These are phyloP conservation scores for Kodamaea alishanica DNA, from an alignment of 1,139 yeast genomes.

Conservation along the genomic window DNA sequence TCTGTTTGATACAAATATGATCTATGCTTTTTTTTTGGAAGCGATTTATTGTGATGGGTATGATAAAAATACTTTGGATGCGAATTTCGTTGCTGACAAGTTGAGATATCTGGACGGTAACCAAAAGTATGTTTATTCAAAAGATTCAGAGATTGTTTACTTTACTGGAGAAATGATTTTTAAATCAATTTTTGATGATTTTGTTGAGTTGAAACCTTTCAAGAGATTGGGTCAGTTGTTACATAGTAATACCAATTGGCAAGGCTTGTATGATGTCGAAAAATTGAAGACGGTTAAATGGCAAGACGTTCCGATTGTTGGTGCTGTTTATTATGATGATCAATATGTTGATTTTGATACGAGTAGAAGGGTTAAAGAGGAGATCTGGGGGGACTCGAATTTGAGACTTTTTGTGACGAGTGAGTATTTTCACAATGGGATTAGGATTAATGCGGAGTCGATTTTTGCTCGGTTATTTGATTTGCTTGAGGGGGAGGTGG, in stretches of 20 bases:
- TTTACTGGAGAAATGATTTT: constrained; percentile 61
- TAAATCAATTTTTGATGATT: constrained; percentile 49
- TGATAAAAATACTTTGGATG: constrained; percentile 11
- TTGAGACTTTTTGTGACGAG: constrained; percentile 44
- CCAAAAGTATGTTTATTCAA: constrained; percentile 22
- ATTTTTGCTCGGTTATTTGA: constrained; percentile 40
- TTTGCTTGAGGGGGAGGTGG: constrained; percentile 43
- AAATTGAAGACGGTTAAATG: constrained; percentile 26
- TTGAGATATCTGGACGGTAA: constrained; percentile 28
- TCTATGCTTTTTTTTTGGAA: constrained; percentile 56
- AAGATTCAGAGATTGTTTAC: constrained; percentile 22
- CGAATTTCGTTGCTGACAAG: constrained; percentile 49
- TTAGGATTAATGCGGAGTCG: constrained; percentile 39
- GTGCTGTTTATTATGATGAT: constrained; percentile 49
- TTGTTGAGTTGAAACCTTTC: constrained; percentile 38
- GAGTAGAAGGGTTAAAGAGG: constrained; percentile 31
- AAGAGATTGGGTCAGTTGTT: constrained; percentile 40
- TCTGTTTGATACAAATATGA: constrained; percentile 50
- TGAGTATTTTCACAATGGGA: constrained; percentile 53
- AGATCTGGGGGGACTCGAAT: constrained; percentile 28
- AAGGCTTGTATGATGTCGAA: constrained; percentile 36
- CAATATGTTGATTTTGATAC: constrained; percentile 52
- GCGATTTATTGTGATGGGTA: constrained; percentile 50
- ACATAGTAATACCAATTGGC: constrained; percentile 42
- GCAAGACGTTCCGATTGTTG: constrained; percentile 46